Evolutionary conservation across 495 filamentous ascomycete species (phyloP).

Genomic region (Annulohypoxylon bovei): DNA sequence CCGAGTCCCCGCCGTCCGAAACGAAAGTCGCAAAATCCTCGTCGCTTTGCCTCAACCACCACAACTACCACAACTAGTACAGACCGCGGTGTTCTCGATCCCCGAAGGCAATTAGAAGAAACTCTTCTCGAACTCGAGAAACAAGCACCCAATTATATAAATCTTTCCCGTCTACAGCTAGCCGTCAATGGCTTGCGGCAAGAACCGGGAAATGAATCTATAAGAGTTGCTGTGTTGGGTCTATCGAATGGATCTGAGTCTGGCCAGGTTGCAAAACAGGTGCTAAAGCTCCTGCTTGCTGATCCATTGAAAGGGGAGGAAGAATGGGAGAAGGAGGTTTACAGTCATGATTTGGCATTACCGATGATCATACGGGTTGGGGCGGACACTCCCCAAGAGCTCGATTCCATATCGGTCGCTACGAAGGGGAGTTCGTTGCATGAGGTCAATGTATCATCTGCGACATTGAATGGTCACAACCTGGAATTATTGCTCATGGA

Average conservation of each 20-base stretch:
- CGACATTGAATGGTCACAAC: constrained; percentile 70
- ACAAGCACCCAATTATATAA: constrained; percentile 70
- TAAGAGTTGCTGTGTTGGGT: constrained; percentile 73
- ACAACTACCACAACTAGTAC: constrained; percentile 16
- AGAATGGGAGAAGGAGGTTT: constrained; percentile 76
- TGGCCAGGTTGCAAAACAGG: constrained; percentile 58
- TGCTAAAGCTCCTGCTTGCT: constrained; percentile 77
- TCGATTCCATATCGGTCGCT: constrained; percentile 35
- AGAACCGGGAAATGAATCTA: constrained; percentile 65
- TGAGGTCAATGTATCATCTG: constrained; percentile 69
- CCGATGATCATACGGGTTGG: constrained; percentile 60
- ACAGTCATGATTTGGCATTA: constrained; percentile 53
- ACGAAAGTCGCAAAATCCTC: constrained; percentile 31
- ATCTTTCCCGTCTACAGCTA: constrained; percentile 80
- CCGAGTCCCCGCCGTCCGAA: constrained; percentile 24
- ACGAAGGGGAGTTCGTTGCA: constrained; percentile 51
- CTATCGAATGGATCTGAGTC: constrained; percentile 49
- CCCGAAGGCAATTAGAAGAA: constrained; percentile 66
- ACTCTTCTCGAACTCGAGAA: constrained; percentile 70
- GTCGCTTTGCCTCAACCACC: constrained; percentile 25
- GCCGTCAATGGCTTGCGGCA: constrained; percentile 81
- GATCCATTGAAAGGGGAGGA: constrained; percentile 75
- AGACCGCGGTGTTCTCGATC: constrained; percentile 7
- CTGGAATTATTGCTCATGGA: constrained; percentile 82
- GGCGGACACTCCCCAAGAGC: constrained; percentile 26